Base-by-base conservation (phyloP, 345 rosid species). In the Populus ilicifolia region DNA sequence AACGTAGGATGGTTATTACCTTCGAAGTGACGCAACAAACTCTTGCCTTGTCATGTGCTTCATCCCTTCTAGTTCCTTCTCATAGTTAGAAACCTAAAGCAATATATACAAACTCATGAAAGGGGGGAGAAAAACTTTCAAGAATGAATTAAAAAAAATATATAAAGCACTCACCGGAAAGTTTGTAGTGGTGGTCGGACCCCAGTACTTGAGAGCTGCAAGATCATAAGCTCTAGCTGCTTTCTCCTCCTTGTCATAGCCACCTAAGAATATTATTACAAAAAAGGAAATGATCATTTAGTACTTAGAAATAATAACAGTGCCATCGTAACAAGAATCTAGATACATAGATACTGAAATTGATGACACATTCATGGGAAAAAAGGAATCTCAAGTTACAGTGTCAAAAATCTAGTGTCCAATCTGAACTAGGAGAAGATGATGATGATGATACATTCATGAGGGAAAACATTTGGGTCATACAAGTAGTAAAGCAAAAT, bases 171-270 rank as follows among this genome's bases (percentile, higher is more conserved):
- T 77, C 80, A 90, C 98, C 75, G 94, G 94, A 82, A 93, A 94
- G 79, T 94, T 94, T 14, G 96, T 94, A 17, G 98, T 93, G 1
- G 98, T 93, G 72, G 92, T 86, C 65, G 94, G 92, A 86, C 98
- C 98, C 98, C 98, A 94, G 83, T 93, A 94, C 86, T 94, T 94
- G 77, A 94, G 97, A 81, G 97, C 98, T 23, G 98, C 98, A 64
- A 94, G 95, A 80, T 94, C 98, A 41, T 94, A 94, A 79, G 98
- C 97, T 86, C 97, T 84, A 11, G 98, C 97, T 70, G 98, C 97
- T 81, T 89, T 94, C 36, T 94, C 98, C 80, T 94, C 98, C 75
- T 89, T 93, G 83, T 94, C 98, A 85, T 94, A 94, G 29, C 98
- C 98, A 84, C 98, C 98, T 93, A 69, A 67, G 38, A 9, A 54